Evolutionary conservation across 2,329 filamentous ascomycete genomes (phyloP).

Genomic region (Cordyceps cateniannulata): DNA sequence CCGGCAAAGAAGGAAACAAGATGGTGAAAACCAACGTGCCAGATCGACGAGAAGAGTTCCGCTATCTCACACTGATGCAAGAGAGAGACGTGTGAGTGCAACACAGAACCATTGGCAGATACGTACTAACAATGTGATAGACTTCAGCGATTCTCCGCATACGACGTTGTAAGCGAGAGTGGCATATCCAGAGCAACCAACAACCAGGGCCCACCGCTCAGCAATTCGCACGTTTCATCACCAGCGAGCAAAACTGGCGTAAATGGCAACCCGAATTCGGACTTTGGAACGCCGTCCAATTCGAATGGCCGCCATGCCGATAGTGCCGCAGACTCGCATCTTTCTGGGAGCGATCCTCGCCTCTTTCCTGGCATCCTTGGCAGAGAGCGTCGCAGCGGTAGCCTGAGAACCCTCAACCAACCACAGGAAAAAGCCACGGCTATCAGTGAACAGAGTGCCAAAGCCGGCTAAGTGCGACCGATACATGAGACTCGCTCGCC

Average conservation of each 20-base stretch:
- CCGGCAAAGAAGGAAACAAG: conserved; percentile 78
- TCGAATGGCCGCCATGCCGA: neutral
- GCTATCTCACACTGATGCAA: conserved; percentile 77
- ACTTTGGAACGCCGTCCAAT: neutral
- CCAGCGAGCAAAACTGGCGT: neutral
- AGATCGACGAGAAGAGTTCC: conserved; percentile 82
- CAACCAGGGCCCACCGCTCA: neutral
- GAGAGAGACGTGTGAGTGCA: conserved; percentile 73
- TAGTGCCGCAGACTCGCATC: conserved; percentile 36
- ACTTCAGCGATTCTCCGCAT: conserved; percentile 36
- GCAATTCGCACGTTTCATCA: neutral
- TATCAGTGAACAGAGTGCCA: neutral
- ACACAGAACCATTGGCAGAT: neutral
- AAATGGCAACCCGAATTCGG: neutral
- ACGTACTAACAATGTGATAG: conserved; percentile 21
- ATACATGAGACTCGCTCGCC: no score
- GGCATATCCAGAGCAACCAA: neutral
- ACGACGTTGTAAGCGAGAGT: conserved; percentile 18
- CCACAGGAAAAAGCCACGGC: conserved; percentile 15
- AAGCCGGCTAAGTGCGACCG: neutral
- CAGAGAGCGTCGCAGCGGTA: conserved; percentile 38
- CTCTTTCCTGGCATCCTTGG: conserved; percentile 67
- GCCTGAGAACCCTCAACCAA: conserved; percentile 26
- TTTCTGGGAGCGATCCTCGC: conserved; percentile 56
- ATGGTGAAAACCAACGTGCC: conserved; percentile 97